A percentile compares a stretch with the other conserved stretches of the same genome.
phyloP scores from a whole-genome alignment of 2,329 filamentous ascomycete species.

The Alternaria sp. region DNA sequence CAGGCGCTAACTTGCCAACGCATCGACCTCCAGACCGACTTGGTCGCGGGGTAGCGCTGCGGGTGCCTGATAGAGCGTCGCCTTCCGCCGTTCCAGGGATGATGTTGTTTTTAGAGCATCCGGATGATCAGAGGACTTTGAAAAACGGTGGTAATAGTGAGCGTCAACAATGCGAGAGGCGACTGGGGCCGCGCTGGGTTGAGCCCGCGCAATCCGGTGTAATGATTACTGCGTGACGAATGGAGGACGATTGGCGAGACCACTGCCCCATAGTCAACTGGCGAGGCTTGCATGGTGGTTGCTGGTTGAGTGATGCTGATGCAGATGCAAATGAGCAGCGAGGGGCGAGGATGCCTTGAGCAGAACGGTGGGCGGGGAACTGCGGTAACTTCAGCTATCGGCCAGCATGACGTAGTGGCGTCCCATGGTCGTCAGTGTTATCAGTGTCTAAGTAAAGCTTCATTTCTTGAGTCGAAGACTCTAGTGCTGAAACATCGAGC shows the following conservation, averaged over 20 bases:
- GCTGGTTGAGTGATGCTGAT: slow-evolving; percentile 24
- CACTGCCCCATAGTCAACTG: slow-evolving; percentile 27
- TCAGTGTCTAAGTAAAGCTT: neutral
- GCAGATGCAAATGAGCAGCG: slow-evolving; percentile 8
- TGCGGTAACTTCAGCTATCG: slow-evolving; percentile 10
- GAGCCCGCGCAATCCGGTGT: slow-evolving; percentile 31
- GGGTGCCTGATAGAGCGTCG: slow-evolving; percentile 46
- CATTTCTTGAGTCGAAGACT: neutral
- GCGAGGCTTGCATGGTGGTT: slow-evolving; percentile 27
- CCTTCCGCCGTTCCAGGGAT: slow-evolving; percentile 30
- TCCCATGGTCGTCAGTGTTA: neutral
- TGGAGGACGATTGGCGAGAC: slow-evolving; percentile 23
- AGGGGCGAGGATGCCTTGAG: slow-evolving; percentile 4
- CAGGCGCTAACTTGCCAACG: slow-evolving; percentile 50
- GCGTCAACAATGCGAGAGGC: slow-evolving; percentile 10
- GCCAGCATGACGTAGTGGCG: slow-evolving; percentile 17
- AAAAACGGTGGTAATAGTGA: slow-evolving; percentile 18
- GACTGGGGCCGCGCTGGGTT: slow-evolving; percentile 22
- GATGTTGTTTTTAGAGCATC: slow-evolving; percentile 44
- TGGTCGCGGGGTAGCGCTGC: slow-evolving; percentile 42
- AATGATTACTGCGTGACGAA: slow-evolving; percentile 12
- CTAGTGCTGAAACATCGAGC: slow-evolving; percentile 13
- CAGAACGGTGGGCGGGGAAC: slow-evolving; percentile 3
- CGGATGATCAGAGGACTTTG: slow-evolving; percentile 33
- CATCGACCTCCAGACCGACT: slow-evolving; percentile 48